A percentile compares a stretch with the other conserved stretches of the same genome.
phyloP scores from a whole-genome alignment of 164 flowering plant genomes.

The Houttuynia cordata region DNA sequence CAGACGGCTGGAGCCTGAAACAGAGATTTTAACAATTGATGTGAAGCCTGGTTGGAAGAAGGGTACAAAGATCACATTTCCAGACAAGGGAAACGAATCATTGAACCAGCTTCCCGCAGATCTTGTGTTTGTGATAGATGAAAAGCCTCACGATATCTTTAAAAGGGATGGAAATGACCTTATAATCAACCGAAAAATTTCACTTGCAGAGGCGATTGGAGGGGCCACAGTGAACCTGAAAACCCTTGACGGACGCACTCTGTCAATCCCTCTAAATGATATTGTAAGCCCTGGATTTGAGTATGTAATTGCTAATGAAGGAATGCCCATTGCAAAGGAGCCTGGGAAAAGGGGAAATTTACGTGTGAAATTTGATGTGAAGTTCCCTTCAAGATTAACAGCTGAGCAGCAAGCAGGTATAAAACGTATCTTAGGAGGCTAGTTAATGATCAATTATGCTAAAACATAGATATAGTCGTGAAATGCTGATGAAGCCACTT shows the following conservation, averaged over 20 bases:
- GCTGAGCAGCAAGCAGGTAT: conserved; percentile 25
- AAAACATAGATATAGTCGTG: too few species aligned
- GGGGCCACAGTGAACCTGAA: conserved; percentile 40
- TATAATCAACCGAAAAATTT: conserved; percentile 29
- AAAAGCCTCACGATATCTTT: conserved; percentile 51
- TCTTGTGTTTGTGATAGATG: conserved; percentile 56
- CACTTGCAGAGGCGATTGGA: conserved; percentile 47
- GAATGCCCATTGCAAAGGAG: conserved; percentile 49
- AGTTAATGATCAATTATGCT: background rate
- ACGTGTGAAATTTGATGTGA: conserved; percentile 27
- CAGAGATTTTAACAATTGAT: conserved; percentile 52
- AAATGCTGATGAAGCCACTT: too few species aligned
- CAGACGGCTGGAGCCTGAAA: conserved; percentile 19
- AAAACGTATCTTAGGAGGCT: conserved; percentile 19
- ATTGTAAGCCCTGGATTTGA: conserved; percentile 50
- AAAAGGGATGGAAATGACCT: conserved; percentile 70
- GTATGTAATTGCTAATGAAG: conserved; percentile 37
- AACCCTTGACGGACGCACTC: conserved; percentile 46
- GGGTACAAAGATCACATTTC: conserved; percentile 74
- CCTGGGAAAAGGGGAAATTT: conserved; percentile 38
- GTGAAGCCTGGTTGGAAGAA: conserved; percentile 82
- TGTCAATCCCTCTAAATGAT: conserved; percentile 34
- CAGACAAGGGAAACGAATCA: conserved; percentile 71
- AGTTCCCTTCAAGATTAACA: conserved; percentile 27
- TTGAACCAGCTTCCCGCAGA: conserved; percentile 51